Percentiles rank a stretch among this genome's conserved stretches.
Conservation (phyloP, 2,329 filamentous ascomycete species). For the Trichoderma sp. region DNA sequence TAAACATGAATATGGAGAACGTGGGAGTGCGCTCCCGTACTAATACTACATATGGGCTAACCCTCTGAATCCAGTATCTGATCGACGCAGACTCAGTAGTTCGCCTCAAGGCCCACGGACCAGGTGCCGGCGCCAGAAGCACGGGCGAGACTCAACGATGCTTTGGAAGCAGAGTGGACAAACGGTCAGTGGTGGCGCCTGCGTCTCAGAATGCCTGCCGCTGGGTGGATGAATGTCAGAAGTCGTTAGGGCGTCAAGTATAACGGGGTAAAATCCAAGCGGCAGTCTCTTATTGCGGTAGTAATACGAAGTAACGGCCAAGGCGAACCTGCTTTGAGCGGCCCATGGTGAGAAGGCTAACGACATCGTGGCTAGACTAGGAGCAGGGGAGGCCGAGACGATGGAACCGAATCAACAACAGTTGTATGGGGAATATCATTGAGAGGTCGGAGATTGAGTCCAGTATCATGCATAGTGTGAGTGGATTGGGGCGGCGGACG, state of each 20-base stretch:
- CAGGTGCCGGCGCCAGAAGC: conserved; percentile 14
- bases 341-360: neutral
- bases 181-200: conserved; percentile 2
- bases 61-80: conserved; percentile 13
- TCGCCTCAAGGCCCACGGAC: conserved; percentile 9
- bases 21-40: neutral
- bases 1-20: neutral
- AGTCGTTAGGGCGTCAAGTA: neutral
- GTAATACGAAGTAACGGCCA: conserved; percentile 5
- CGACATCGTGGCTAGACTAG: neutral
- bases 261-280: neutral
- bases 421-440: neutral
- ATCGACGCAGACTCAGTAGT: conserved; percentile 13
- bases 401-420: conserved; percentile 9
- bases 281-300: neutral
- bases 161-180: neutral
- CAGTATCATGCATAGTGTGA: conserved; percentile 17
- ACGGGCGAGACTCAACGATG: conserved; percentile 10
- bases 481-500: neutral
- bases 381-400: conserved; percentile 9
- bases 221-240: neutral
- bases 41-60: neutral
- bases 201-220: conserved; percentile 13
- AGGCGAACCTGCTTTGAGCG: neutral
- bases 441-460: conserved; percentile 14